Percentiles rank a stretch among this genome's conserved stretches.
Conservation (phyloP, 257 asterid species). For the Phtheirospermum japonicum region DNA sequence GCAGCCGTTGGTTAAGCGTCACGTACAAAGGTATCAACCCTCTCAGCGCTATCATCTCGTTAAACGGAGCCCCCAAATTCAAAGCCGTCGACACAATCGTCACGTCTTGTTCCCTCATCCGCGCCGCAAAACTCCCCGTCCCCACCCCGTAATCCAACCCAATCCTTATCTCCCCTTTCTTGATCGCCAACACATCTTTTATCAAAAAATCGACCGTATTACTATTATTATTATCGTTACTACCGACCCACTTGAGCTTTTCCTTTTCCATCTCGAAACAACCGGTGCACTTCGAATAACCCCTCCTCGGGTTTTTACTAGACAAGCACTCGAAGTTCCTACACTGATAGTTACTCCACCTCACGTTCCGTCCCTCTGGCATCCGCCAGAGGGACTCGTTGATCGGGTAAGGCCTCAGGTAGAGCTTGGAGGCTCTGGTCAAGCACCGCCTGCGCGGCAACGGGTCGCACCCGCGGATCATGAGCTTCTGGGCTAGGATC, state of each 20-base stretch:
- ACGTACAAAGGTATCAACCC: slow-evolving; percentile 70
- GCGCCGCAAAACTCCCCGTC: slow-evolving; percentile 81
- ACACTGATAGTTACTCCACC: slow-evolving; percentile 87
- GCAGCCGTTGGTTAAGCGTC: slow-evolving; percentile 82
- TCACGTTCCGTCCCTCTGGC: slow-evolving; percentile 82
- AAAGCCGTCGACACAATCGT: slow-evolving; percentile 69
- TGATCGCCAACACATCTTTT: slow-evolving; percentile 48
- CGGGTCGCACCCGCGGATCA: slow-evolving; percentile 84
- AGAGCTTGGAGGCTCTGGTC: slow-evolving; percentile 81
- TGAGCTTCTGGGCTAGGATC: slow-evolving; percentile 72
- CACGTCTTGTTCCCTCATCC: slow-evolving; percentile 78
- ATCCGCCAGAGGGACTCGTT: slow-evolving; percentile 82
- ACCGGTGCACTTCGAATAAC: slow-evolving; percentile 62
- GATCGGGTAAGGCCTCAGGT: slow-evolving; percentile 63
- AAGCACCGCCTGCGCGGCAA: slow-evolving; percentile 80
- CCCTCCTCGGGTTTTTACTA: slow-evolving; percentile 70
- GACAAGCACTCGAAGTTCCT: slow-evolving; percentile 73
- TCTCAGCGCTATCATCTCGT: slow-evolving; percentile 76
- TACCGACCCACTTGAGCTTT: slow-evolving; percentile 60
- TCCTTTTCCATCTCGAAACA: slow-evolving; percentile 93
- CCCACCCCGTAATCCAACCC: slow-evolving; percentile 81
- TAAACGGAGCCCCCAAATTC: slow-evolving; percentile 86
- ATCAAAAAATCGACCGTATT: slow-evolving; percentile 48
- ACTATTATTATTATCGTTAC: too few relatives aligned
- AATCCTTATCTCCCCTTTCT: slow-evolving; percentile 64